Evolutionary conservation across 768 basidiomycete species (phyloP).

Genomic region (Psilocybe azurescens): DNA sequence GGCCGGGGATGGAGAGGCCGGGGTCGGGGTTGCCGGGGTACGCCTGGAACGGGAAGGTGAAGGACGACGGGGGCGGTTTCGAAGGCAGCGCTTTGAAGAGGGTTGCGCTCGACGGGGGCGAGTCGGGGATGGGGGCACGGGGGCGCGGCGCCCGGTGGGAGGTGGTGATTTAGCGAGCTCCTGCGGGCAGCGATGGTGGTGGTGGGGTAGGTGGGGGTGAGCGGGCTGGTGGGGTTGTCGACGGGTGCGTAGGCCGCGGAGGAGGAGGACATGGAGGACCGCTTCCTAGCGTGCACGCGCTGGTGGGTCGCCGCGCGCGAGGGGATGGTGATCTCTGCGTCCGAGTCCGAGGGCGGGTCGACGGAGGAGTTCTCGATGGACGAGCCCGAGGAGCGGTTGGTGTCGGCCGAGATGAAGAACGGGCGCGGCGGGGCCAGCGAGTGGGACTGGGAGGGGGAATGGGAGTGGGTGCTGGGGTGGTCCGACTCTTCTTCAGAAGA

Average conservation of each 20-base stretch:
- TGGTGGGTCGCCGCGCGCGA: neutral
- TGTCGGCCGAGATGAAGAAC: conserved; percentile 27
- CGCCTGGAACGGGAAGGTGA: conserved; percentile 59
- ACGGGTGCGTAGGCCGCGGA: neutral
- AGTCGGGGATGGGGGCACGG: conserved; percentile 8
- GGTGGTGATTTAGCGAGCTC: neutral
- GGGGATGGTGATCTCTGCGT: conserved; percentile 8
- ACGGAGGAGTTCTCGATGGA: conserved; percentile 17
- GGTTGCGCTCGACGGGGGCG: neutral
- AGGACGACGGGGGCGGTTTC: conserved; percentile 40
- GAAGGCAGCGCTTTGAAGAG: conserved; percentile 14
- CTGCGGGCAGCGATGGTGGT: neutral
- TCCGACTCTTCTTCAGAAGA: neutral
- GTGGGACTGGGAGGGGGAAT: too few species aligned
- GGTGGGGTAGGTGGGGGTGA: neutral
- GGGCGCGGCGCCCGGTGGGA: neutral
- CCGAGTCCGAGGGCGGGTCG: conserved; percentile 12
- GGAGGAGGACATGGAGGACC: neutral
- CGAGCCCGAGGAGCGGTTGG: conserved; percentile 18
- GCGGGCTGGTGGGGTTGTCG: neutral
- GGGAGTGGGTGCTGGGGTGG: neutral
- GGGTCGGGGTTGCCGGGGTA: conserved; percentile 74
- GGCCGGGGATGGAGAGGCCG: conserved; percentile 48
- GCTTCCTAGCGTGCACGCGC: neutral
- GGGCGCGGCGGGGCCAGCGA: conserved; percentile 28